Conservation (phyloP, 208 protist species). For the Crithidia expoeki region DNA sequence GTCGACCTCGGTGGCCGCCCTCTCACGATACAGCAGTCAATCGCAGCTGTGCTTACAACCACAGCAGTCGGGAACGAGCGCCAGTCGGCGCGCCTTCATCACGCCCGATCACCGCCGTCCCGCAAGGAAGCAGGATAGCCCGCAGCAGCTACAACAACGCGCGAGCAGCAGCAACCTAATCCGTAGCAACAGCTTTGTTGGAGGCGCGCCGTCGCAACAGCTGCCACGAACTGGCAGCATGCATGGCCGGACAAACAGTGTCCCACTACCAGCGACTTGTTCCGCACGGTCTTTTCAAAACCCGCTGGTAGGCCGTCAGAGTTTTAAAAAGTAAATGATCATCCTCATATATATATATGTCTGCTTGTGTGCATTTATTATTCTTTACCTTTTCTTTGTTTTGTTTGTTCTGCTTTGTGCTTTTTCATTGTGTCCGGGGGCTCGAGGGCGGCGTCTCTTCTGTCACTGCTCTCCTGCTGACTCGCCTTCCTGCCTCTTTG, state of each 20-base stretch:
- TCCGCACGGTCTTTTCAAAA: constrained; percentile 15
- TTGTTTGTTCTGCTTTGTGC: not conserved
- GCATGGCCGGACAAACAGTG: not conserved
- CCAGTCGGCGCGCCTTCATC: not conserved
- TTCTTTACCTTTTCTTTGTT: not conserved
- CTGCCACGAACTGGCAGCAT: not conserved
- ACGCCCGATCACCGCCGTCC: constrained; percentile 9
- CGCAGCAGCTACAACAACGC: not conserved
- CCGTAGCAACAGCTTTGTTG: not conserved
- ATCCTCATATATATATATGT: too few relatives aligned
- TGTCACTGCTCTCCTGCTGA: not conserved
- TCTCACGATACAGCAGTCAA: constrained; percentile 6
- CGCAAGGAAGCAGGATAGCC: not conserved
- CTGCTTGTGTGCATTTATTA: too few relatives aligned
- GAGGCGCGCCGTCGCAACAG: not conserved
- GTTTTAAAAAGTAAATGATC: constrained; percentile 7
- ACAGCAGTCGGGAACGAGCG: not conserved
- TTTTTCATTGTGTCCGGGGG: not conserved
- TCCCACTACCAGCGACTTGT: not conserved
- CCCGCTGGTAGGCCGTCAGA: constrained; percentile 34
- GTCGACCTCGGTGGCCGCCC: not conserved
- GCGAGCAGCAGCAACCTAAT: not conserved
- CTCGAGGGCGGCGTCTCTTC: too few relatives aligned
- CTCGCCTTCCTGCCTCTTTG: not conserved
- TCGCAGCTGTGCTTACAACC: constrained; percentile 10